Conservation (phyloP, 2,329 filamentous ascomycete species). For the Colletotrichum cordylinicola region DNA sequence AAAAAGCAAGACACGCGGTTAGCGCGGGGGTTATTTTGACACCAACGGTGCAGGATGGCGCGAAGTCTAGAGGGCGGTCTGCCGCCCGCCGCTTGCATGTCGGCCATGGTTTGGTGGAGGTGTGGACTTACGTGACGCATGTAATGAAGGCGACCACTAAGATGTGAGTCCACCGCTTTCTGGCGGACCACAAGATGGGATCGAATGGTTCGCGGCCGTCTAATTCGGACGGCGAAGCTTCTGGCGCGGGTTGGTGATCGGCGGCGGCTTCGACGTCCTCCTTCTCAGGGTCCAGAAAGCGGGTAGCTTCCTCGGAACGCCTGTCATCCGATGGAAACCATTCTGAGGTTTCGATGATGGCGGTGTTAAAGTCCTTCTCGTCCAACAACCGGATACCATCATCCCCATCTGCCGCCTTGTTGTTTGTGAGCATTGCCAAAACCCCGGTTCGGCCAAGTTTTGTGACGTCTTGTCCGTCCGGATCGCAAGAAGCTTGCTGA, state of each 20-base stretch:
- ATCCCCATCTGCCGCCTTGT: not conserved
- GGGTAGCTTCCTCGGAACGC: not conserved
- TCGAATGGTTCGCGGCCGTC: not conserved
- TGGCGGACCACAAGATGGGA: not conserved
- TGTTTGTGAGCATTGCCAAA: not conserved
- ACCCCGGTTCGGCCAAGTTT: not conserved
- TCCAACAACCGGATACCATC: not conserved
- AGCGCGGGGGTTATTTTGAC: not conserved
- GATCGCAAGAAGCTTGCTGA: not conserved
- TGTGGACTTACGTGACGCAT: slow-evolving; percentile 4
- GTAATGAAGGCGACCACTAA: slow-evolving; percentile 3
- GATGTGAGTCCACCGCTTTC: slow-evolving; percentile 8
- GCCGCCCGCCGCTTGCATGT: not conserved
- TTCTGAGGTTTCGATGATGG: not conserved
- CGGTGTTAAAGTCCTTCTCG: not conserved
- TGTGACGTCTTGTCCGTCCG: not conserved
- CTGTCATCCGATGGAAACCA: not conserved
- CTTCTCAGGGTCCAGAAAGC: not conserved
- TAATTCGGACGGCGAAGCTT: not conserved
- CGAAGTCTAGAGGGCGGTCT: not conserved
- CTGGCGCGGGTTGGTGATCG: not conserved
- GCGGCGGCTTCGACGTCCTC: not conserved
- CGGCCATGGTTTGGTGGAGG: not conserved
- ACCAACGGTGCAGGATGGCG: not conserved
- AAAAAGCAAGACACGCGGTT: not conserved